Evolutionary conservation across 805 yeast species (phyloP).

Genomic region (Candida insectorum): DNA sequence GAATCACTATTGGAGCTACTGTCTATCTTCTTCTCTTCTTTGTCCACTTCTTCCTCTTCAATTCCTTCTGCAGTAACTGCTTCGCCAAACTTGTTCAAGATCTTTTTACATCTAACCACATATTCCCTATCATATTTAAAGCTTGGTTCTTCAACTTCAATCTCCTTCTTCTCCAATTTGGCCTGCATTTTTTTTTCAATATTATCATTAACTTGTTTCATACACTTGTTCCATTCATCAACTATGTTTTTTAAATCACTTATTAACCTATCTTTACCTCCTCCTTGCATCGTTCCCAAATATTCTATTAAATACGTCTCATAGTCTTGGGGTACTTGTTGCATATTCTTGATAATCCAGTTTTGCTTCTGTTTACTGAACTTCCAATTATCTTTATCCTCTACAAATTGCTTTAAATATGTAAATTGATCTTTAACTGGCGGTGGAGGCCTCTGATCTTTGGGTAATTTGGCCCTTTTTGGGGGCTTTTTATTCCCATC

Average conservation of each 20-base stretch:
- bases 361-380: constrained; percentile 84
- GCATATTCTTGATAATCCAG: constrained; percentile 70
- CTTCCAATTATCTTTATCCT: constrained; percentile 67
- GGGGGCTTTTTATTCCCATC: constrained; percentile 51
- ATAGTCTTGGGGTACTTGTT: constrained; percentile 49
- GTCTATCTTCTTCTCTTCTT: constrained; percentile 11
- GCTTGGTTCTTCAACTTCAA: constrained; percentile 14
- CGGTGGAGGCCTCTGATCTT: constrained; percentile 62
- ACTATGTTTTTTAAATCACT: constrained; percentile 47
- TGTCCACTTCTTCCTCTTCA: constrained; percentile 12
- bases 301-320: constrained; percentile 49
- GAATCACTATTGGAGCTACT: not conserved
- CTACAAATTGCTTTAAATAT: constrained; percentile 56
- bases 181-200: constrained; percentile 34
- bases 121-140: constrained; percentile 22
- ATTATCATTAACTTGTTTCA: constrained; percentile 38
- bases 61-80: constrained; percentile 8
- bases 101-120: constrained; percentile 38
- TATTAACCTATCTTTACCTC: constrained; percentile 56
- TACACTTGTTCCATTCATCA: constrained; percentile 54
- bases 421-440: constrained; percentile 75
- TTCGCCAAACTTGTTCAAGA: constrained; percentile 35
- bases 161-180: constrained; percentile 17
- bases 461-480: constrained; percentile 67
- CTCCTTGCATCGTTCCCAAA: constrained; percentile 65